Evolutionary conservation across 2,329 filamentous ascomycete genomes (phyloP).

Genomic region (Macrophomina phaseolina): DNA sequence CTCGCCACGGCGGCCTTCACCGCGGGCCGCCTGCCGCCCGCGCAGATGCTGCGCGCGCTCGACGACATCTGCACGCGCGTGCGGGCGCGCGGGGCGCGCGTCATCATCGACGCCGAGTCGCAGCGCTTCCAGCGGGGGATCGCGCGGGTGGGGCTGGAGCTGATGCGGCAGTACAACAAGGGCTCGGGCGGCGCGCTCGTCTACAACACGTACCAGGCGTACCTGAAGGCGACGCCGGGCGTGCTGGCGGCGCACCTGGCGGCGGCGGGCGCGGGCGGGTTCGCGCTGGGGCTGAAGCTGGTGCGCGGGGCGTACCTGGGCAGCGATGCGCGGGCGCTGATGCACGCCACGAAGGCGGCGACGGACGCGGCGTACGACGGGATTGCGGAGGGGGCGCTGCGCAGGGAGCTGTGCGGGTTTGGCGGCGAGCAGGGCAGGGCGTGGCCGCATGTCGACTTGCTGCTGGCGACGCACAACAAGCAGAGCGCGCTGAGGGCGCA

Average conservation of each 20-base stretch:
- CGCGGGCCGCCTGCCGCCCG: slow-evolving; percentile 45
- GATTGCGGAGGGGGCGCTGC: slow-evolving; percentile 67
- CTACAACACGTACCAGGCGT: slow-evolving; percentile 69
- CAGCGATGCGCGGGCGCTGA: slow-evolving; percentile 56
- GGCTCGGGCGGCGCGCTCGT: slow-evolving; percentile 62
- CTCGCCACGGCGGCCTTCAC: slow-evolving; percentile 48
- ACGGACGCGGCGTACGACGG: slow-evolving; percentile 70
- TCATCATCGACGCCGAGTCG: slow-evolving; percentile 61
- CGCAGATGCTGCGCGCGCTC: slow-evolving; percentile 47
- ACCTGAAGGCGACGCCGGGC: slow-evolving; percentile 56
- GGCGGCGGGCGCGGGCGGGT: slow-evolving; percentile 53
- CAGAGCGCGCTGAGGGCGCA: slow-evolving; percentile 61
- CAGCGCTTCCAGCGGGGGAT: slow-evolving; percentile 58
- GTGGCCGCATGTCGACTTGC: slow-evolving; percentile 60
- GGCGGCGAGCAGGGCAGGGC: slow-evolving; percentile 34
- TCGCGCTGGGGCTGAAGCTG: slow-evolving; percentile 62
- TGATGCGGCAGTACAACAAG: slow-evolving; percentile 60
- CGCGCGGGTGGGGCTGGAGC: slow-evolving; percentile 57
- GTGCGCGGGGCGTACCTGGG: slow-evolving; percentile 63
- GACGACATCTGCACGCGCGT: slow-evolving; percentile 48
- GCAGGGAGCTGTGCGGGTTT: slow-evolving; percentile 52
- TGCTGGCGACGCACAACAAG: slow-evolving; percentile 84
- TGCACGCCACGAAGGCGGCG: slow-evolving; percentile 60
- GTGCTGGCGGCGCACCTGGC: slow-evolving; percentile 54
- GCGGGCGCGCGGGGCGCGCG: slow-evolving; percentile 48